Evolutionary conservation across 2,329 filamentous ascomycete genomes (phyloP), one percentile per base, ranked within the genome.

Genomic region (Penicillium sp.): DNA sequence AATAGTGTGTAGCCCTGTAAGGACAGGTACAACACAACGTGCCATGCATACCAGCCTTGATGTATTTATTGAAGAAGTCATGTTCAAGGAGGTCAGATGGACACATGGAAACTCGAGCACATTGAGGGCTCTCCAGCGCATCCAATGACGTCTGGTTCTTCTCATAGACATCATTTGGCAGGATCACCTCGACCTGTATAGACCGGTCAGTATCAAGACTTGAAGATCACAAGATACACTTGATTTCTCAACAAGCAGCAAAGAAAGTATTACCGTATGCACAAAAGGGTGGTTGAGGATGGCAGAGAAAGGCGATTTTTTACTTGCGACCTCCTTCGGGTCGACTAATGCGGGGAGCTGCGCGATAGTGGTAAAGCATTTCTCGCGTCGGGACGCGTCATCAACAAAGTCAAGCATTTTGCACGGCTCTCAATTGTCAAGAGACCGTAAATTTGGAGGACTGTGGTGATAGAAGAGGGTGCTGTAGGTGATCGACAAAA

Each of bases 1-100:
- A 21, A 22, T 9, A 33, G 11, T 22, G 10, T 16, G n/a, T 9
- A 47, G 13, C 45, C 24, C 10, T 39, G 19, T 2, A 7, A 13
- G 1, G 7, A 14, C 27, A 33, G 19, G 16, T 7, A 24, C 21
- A 26, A 16, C 13, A 31, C 16, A 4, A 31, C 8, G 11, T 31
- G n/a, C 21, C 33, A 35, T 21, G 22, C 26, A 22, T 76, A 90
- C 90, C 90, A 58, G 82, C 83, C 73, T 96, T 96, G 64, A 98
- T 87, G 70, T 96, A 93, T 44, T 87, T 81, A n/a, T 84, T 88
- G 68, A 96, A 92, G 67, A 97, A 96, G 0, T 87, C 84, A 1
- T 85, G 84, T 33, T 89, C 82, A 1, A 98, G 71, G 5, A 98
- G 70, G 57, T 91, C 86, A 9, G 82, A 82, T 10, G 96, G 80